Percentiles rank a stretch among this genome's conserved stretches.
Conservation (phyloP, 176 grass and related monocot genomes). For the Zoysia japonica region DNA sequence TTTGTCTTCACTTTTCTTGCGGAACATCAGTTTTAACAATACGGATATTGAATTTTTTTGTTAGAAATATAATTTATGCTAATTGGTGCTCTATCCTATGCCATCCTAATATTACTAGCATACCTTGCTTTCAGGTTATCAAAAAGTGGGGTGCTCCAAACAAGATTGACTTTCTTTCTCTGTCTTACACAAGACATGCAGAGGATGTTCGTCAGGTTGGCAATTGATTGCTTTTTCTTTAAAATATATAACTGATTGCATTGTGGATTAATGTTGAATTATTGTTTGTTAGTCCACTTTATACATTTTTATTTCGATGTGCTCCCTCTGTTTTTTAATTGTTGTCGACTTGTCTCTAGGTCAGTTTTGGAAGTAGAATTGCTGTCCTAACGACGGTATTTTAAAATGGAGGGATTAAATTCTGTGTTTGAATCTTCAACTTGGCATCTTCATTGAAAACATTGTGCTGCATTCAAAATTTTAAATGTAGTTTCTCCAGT, state of each 20-base stretch:
- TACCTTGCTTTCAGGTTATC: slow-evolving; percentile 69
- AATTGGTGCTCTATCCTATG: neutral
- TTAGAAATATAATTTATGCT: neutral
- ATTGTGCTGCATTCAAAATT: slow-evolving; percentile 3
- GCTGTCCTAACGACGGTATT: too few species aligned
- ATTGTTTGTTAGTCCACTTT: neutral
- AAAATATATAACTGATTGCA: neutral
- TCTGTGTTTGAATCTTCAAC: slow-evolving; percentile 2
- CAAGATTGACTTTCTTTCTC: slow-evolving; percentile 97
- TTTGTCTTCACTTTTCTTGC: neutral
- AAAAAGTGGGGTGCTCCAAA: slow-evolving; percentile 89
- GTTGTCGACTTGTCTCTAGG: too few species aligned
- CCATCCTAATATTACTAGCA: neutral
- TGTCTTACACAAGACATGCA: slow-evolving; percentile 95
- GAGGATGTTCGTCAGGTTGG: slow-evolving; percentile 91
- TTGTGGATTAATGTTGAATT: slow-evolving; percentile 16
- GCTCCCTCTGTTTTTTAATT: too few species aligned
- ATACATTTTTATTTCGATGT: neutral
- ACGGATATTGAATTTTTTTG: neutral
- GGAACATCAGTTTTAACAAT: neutral
- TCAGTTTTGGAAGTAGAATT: too few species aligned
- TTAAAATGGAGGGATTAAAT: neutral
- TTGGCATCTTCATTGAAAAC: slow-evolving; percentile 11
- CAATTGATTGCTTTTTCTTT: neutral
- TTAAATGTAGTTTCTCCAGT: neutral